Evolutionary conservation across 1,284 basidiomycete genomes (phyloP), one percentile per base, ranked within the genome.

Genomic region (Wallemia hederae): DNA sequence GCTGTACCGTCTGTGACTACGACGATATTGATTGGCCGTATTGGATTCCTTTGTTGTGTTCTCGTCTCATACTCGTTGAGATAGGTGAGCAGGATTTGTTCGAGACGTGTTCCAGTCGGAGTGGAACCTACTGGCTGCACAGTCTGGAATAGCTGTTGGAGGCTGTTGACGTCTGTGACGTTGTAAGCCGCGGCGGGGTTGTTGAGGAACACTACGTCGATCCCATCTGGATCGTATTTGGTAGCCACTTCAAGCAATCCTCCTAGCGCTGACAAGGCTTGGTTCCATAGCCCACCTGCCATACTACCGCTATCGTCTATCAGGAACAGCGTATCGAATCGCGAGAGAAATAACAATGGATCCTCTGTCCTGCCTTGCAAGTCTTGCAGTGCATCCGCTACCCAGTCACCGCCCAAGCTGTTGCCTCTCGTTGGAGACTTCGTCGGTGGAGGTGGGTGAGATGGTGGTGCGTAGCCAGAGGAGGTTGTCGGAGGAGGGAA

Each of bases 161-260:
- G 62, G 25, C 28, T 27, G 22, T 24, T 60, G 22, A 64, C 61
- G 33, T 64, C 61, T 17, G 26, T n/a, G 33, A 62, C 63, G 29
- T 59, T 55, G 15, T 60, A 19, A 22, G 65, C 29, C 17, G 3
- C 34, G 1, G 58, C 26, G 22, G 59, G 49, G 59, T 59, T 60
- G 58, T 65, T 65, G n/a, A 65, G 55, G 49, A 65, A 65, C 31
- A 62, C 29, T 19, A 65, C 58, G 29, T 65, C 65, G 2, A 63
- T 27, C 17, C 65, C 65, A 59, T 65, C 65, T 24, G 60, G 60
- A 39, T 60, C 28, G 28, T 59, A 58, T 7, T 58, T 26, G 17
- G n/a, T 28, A 15, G 56, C 24, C 3, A 58, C 17, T 24, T 26
- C 24, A 7, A 58, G 17, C 14, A 58, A 15, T 2, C 56, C 56